phyloP scores from a whole-genome alignment of 2,329 filamentous ascomycete species.

The Diaporthe velutina region DNA sequence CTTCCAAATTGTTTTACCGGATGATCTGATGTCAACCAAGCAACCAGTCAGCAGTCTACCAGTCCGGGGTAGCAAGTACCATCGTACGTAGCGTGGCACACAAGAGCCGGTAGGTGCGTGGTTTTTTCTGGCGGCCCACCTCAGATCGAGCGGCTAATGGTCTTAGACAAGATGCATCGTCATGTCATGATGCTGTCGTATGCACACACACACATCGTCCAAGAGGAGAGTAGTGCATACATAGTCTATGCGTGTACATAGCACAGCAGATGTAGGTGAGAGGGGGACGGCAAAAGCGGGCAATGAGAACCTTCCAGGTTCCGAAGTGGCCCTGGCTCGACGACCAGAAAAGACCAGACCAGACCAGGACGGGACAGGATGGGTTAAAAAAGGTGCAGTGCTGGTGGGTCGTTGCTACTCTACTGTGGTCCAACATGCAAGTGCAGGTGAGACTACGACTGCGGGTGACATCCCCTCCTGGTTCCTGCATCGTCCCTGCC shows the following conservation, averaged over 20 bases:
- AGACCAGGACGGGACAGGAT: not conserved
- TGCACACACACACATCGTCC: not conserved
- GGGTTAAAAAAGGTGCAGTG: conserved; percentile 9
- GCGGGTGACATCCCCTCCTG: conserved; percentile 27
- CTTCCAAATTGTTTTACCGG: conserved; percentile 12
- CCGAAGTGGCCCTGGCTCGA: conserved; percentile 1
- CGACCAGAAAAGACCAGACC: conserved; percentile 7
- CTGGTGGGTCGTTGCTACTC: conserved; percentile 6
- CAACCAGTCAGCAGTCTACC: conserved; percentile 7
- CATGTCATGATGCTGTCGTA: conserved; percentile 11
- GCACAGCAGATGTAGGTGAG: conserved; percentile 20
- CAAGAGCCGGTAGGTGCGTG: conserved; percentile 20
- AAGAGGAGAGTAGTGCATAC: not conserved
- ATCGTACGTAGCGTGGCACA: not conserved
- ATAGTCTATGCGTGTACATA: conserved; percentile 3
- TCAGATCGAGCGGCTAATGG: conserved; percentile 11
- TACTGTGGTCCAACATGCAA: conserved; percentile 7
- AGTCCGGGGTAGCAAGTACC: conserved; percentile 8
- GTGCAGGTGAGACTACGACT: not conserved
- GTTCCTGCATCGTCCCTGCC: conserved; percentile 35
- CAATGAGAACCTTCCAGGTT: conserved; percentile 5
- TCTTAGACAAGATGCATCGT: not conserved
- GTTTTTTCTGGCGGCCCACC: conserved; percentile 1
- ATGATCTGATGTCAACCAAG: conserved; percentile 14
- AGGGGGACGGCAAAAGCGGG: conserved; percentile 24